Base-by-base conservation (phyloP, 192 early-diverging fungal genomes). In the Linderina pennispora region DNA sequence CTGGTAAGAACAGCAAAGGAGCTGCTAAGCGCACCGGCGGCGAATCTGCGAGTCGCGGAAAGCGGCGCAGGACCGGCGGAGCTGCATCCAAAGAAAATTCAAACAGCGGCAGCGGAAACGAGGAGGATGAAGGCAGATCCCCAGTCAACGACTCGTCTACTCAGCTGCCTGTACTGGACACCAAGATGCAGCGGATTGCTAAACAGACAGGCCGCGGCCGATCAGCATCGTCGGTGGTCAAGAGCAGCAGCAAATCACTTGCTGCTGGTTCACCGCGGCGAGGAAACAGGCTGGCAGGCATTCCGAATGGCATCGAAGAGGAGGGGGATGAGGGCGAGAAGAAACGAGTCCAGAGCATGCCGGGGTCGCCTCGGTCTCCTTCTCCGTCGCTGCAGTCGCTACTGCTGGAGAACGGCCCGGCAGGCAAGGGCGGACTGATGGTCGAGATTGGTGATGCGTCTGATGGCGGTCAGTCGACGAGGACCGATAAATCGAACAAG, bases 341-440 rank as follows among this genome's bases (percentile, higher is more conserved):
- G 32, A 53, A 49, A 9, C 56, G 65, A 20, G 65, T 58, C 3
- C 55, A 50, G 37, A 69, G 65, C 39, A 54, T 15, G 40, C 65
- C 65, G 8, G 65, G 65, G 16, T 69, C 65, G 25, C 66, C 66
- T 7, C 63, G 51, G 19, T 20, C 55, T 33, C 50, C 47, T 8
- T 55, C 61, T 48, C 53, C 61, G 39, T 37, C 48, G 10, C 48
- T 46, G 25, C 49, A 50, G 36, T 39, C 61, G 28, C 35, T 66
- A 33, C 55, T 58, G 18, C 15, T n/a, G n/a, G n/a, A n/a, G n/a
- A n/a, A n/a, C n/a, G n/a, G n/a, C n/a, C n/a, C n/a, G n/a, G n/a
- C n/a, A n/a, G n/a, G n/a, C n/a, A n/a, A n/a, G n/a, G n/a, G n/a
- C n/a, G n/a, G n/a, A n/a, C n/a, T n/a, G n/a, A n/a, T n/a, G n/a